Evolutionary conservation across 2,329 filamentous ascomycete species (phyloP).

Genomic region (Colletotrichum phormii): DNA sequence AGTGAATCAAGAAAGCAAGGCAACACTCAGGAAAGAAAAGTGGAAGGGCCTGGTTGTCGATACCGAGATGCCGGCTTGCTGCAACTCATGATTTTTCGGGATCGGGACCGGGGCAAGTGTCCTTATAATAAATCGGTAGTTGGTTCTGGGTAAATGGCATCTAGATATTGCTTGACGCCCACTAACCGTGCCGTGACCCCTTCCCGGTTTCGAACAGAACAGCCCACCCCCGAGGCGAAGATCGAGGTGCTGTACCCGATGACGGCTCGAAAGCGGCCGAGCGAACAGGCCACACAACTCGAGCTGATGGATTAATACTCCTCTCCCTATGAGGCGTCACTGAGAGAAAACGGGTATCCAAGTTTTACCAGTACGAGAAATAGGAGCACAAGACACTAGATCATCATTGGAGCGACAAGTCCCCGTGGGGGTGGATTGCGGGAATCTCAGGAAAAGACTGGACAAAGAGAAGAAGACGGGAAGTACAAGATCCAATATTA

Average conservation of each 20-base stretch:
- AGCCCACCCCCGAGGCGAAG: background rate
- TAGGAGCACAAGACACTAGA: slow-evolving; percentile 9
- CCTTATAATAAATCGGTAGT: slow-evolving; percentile 9
- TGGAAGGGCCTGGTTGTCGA: background rate
- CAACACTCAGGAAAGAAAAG: background rate
- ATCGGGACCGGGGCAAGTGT: slow-evolving; percentile 2
- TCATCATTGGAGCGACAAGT: slow-evolving; percentile 17
- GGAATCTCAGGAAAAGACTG: background rate
- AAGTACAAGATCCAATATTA: background rate
- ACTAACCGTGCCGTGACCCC: background rate
- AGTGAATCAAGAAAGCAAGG: background rate
- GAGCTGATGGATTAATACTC: background rate
- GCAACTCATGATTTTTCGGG: background rate
- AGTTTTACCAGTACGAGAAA: background rate
- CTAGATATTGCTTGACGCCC: slow-evolving; percentile 1
- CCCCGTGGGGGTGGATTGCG: slow-evolving; percentile 18
- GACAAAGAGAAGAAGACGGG: background rate
- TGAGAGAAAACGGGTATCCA: background rate
- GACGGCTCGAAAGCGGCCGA: background rate
- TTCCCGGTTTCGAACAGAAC: background rate
- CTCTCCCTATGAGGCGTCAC: slow-evolving; percentile 5
- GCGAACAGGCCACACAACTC: background rate
- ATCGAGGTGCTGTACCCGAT: background rate
- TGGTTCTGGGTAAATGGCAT: background rate
- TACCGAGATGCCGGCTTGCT: background rate